These are phyloP conservation scores for Tricholoma flavovirens DNA, from an alignment of 768 basidiomycete species.

Conservation along the genomic window DNA sequence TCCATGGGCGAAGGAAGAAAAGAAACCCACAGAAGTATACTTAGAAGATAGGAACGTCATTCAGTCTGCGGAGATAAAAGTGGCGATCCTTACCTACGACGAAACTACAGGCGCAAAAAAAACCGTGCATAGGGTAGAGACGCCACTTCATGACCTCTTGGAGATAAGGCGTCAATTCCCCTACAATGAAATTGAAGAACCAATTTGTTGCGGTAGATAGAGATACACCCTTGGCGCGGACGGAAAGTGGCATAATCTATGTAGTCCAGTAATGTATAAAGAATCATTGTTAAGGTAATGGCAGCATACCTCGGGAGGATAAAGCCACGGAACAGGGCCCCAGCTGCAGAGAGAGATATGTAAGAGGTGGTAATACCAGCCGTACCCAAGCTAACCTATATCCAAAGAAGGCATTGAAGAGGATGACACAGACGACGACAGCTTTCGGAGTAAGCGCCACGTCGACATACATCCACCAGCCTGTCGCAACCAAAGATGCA, in stretches of 20 bases:
- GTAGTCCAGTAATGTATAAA: constrained; percentile 6
- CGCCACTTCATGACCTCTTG: constrained; percentile 89
- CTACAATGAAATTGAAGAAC: constrained; percentile 88
- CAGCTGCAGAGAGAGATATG: constrained; percentile 38
- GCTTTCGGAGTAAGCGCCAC: constrained; percentile 78
- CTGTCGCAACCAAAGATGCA: constrained; percentile 68
- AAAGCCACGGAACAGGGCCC: constrained; percentile 87
- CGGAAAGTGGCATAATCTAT: constrained; percentile 82
- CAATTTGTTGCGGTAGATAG: constrained; percentile 88
- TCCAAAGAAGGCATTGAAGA: constrained; percentile 93
- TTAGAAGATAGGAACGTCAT: constrained; percentile 15
- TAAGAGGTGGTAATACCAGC: not conserved
- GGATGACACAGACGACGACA: constrained; percentile 83
- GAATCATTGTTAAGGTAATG: not conserved
- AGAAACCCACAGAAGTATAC: constrained; percentile 69
- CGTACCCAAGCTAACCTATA: constrained; percentile 47
- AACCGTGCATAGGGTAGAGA: constrained; percentile 93
- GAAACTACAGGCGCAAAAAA: constrained; percentile 86
- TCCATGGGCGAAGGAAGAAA: not conserved
- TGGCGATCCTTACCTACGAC: constrained; percentile 50
- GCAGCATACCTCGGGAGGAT: constrained; percentile 69
- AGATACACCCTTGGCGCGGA: constrained; percentile 95
- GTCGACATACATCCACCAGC: constrained; percentile 93
- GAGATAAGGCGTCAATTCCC: constrained; percentile 79
- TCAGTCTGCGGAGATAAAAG: constrained; percentile 2